phyloP scores from a whole-genome alignment of 176 grass and related monocot species.

The Chrysopogon serrulatus region DNA sequence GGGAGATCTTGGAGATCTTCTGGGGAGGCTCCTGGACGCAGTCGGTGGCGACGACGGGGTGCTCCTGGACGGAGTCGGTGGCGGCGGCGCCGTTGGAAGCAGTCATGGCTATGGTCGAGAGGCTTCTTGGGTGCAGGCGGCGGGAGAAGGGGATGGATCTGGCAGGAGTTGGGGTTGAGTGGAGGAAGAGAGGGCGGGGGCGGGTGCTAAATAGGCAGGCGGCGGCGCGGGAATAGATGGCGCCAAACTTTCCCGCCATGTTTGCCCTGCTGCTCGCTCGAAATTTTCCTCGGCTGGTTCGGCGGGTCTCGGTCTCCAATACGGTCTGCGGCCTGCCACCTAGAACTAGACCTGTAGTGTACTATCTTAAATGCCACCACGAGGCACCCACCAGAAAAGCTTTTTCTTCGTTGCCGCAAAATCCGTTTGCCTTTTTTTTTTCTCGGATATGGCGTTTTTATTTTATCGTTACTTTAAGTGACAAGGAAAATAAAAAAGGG shows the following conservation, averaged over 20 bases:
- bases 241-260: constrained; percentile 59
- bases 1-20: constrained; percentile 45
- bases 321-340: background rate
- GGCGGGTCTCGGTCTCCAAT: background rate
- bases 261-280: background rate
- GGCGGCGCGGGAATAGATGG: constrained; percentile 30
- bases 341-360: too few species aligned
- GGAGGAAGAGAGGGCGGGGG: background rate
- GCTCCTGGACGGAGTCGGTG: constrained; percentile 35
- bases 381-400: background rate
- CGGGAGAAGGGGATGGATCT: background rate
- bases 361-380: background rate
- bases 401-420: background rate
- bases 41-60: constrained; percentile 5
- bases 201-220: constrained; percentile 13
- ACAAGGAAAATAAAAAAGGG: too few species aligned
- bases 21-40: constrained; percentile 42
- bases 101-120: constrained; percentile 22
- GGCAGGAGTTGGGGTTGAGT: background rate
- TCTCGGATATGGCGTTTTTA: too few species aligned
- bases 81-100: constrained; percentile 25
- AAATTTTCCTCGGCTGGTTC: background rate
- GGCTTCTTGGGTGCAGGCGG: background rate
- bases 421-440: too few species aligned
- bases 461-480: too few species aligned